These are phyloP conservation scores for Argentina anserina DNA, from an alignment of 306 rosid genomes.

Conservation along the genomic window DNA sequence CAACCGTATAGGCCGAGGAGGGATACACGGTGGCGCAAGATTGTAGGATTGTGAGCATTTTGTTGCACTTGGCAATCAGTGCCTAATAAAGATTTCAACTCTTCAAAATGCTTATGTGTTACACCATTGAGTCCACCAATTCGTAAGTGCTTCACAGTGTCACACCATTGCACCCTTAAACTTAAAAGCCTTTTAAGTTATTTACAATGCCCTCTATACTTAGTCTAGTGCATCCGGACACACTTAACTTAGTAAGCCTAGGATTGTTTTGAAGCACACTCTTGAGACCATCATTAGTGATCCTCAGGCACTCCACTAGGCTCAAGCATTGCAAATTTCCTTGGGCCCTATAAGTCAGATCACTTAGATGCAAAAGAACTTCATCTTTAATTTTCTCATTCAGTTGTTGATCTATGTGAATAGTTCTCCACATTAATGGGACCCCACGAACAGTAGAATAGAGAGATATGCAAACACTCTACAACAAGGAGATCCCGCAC, in stretches of 20 bases:
- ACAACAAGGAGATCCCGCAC: slow-evolving; percentile 63
- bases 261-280: slow-evolving; percentile 73
- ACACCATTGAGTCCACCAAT: slow-evolving; percentile 86
- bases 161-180: slow-evolving; percentile 52
- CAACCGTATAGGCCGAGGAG: too few species aligned
- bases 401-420: slow-evolving; percentile 68
- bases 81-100: slow-evolving; percentile 60
- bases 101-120: slow-evolving; percentile 61
- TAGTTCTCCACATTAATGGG: slow-evolving; percentile 70
- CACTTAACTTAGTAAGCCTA: slow-evolving; percentile 71
- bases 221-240: slow-evolving; percentile 89
- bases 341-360: slow-evolving; percentile 59
- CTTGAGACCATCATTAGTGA: slow-evolving; percentile 81
- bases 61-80: slow-evolving; percentile 41
- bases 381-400: slow-evolving; percentile 87
- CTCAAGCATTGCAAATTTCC: slow-evolving; percentile 77
- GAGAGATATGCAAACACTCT: slow-evolving; percentile 62
- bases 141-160: slow-evolving; percentile 71
- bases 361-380: slow-evolving; percentile 60
- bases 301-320: slow-evolving; percentile 71
- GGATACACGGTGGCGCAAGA: too few species aligned
- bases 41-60: slow-evolving; percentile 55
- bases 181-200: slow-evolving; percentile 57
- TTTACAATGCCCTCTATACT: slow-evolving; percentile 70
- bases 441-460: slow-evolving; percentile 49